Conservation (phyloP, 805 yeast species). For the Saturnispora mendoncae region DNA sequence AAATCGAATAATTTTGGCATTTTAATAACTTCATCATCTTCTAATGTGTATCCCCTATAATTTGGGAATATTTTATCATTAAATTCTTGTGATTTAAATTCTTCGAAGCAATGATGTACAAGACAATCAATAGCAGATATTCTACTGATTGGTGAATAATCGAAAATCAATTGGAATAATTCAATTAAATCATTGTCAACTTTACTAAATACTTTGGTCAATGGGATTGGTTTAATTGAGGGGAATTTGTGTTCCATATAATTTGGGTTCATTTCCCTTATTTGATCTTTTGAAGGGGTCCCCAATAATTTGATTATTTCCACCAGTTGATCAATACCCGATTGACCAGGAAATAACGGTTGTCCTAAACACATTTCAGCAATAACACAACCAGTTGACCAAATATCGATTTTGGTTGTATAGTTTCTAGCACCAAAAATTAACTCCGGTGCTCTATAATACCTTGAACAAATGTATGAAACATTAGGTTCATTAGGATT, state of each 20-base stretch:
- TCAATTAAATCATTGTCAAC: slow-evolving; percentile 45
- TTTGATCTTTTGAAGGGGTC: slow-evolving; percentile 89
- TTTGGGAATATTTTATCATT: slow-evolving; percentile 22
- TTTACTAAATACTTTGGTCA: slow-evolving; percentile 55
- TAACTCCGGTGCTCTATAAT: slow-evolving; percentile 95
- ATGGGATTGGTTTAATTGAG: slow-evolving; percentile 66
- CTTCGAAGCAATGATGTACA: slow-evolving; percentile 46
- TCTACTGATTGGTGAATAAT: slow-evolving; percentile 63
- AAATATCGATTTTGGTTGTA: slow-evolving; percentile 91
- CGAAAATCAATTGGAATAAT: slow-evolving; percentile 47
- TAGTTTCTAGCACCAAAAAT: slow-evolving; percentile 96
- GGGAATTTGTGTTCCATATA: slow-evolving; percentile 98
- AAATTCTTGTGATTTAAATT: slow-evolving; percentile 31
- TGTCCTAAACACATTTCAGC: slow-evolving; percentile 93
- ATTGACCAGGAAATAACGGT: slow-evolving; percentile 96
- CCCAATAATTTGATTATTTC: slow-evolving; percentile 95
- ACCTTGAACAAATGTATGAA: slow-evolving; percentile 91
- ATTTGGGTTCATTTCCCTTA: slow-evolving; percentile 90
- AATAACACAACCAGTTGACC: slow-evolving; percentile 98
- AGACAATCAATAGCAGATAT: slow-evolving; percentile 48
- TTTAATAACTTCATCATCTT: slow-evolving; percentile 16
- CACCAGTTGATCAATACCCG: slow-evolving; percentile 94
- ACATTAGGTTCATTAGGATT: slow-evolving; percentile 91
- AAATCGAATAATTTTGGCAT: slow-evolving; percentile 47
- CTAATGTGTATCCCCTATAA: slow-evolving; percentile 35